Evolutionary conservation across 1,139 yeast species (phyloP).

Genomic region (Groenewaldozyma sp.): DNA sequence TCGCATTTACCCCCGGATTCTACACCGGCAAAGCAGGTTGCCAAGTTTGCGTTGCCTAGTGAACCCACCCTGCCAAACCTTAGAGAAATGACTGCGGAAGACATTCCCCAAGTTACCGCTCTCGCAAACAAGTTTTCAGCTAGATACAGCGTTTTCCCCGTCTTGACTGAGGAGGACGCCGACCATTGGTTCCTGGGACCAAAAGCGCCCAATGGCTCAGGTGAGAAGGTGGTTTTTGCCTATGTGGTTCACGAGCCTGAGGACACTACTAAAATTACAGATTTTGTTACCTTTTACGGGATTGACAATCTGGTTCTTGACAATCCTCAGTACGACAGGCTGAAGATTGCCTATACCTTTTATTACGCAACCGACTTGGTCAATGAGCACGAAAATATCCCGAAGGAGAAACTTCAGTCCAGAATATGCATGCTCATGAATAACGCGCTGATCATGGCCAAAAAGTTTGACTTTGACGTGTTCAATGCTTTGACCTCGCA

Average conservation of each 20-base stretch:
- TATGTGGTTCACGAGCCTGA: constrained; percentile 66
- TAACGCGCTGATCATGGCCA: constrained; percentile 74
- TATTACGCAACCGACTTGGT: constrained; percentile 62
- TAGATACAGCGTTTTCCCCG: constrained; percentile 65
- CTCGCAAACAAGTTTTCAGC: constrained; percentile 55
- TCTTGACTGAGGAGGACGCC: constrained; percentile 60
- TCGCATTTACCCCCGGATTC: constrained; percentile 61
- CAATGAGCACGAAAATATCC: constrained; percentile 15
- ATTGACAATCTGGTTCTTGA: constrained; percentile 81
- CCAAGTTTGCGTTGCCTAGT: constrained; percentile 63
- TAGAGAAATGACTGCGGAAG: constrained; percentile 52
- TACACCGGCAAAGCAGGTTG: constrained; percentile 75
- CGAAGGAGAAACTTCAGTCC: constrained; percentile 36
- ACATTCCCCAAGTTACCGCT: constrained; percentile 53
- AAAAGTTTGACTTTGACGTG: constrained; percentile 64
- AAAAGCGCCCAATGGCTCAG: constrained; percentile 11
- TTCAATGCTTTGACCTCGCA: constrained; percentile 88
- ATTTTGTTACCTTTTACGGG: constrained; percentile 81
- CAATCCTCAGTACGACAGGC: constrained; percentile 51
- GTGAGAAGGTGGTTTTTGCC: constrained; percentile 51
- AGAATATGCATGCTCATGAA: constrained; percentile 54
- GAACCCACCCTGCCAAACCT: constrained; percentile 48
- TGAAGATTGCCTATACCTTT: constrained; percentile 82
- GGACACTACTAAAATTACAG: constrained; percentile 55
- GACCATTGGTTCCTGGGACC: constrained; percentile 70